phyloP scores from a whole-genome alignment of 225 moss, liverwort and hornwort species.

The Straminergon stramineum region DNA sequence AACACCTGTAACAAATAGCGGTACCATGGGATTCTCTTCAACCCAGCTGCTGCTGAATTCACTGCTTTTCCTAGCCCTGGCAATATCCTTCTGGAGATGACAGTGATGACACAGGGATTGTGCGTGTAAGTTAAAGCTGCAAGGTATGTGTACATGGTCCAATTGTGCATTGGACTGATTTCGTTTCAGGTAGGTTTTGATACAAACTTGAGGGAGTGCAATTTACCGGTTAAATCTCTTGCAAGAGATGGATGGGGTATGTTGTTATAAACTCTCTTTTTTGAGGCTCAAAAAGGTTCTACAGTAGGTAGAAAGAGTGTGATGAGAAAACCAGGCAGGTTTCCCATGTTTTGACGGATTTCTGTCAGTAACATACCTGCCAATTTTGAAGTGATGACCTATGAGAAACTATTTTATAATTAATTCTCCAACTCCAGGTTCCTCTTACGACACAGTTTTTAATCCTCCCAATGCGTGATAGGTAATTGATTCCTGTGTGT shows the following conservation, averaged over 20 bases:
- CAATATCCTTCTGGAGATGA: slow-evolving; percentile 19
- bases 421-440: neutral
- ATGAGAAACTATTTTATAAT: neutral
- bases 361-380: neutral
- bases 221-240: neutral
- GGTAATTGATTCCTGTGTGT: neutral
- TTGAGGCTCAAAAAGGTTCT: neutral
- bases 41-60: neutral
- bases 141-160: neutral
- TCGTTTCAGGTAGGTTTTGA: neutral
- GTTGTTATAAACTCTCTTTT: neutral
- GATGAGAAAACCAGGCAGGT: neutral
- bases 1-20: neutral
- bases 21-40: neutral
- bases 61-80: neutral
- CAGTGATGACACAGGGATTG: neutral
- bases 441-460: neutral
- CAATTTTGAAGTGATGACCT: neutral
- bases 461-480: neutral
- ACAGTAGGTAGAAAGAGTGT: neutral
- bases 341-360: neutral
- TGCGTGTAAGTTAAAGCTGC: neutral
- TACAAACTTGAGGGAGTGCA: neutral
- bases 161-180: slow-evolving; percentile 12
- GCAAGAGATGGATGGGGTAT: neutral